Percentiles rank a stretch among this genome's conserved stretches.
Evolutionary conservation across 164 flowering plant genomes (phyloP).

Genomic region (Cinnamomum micranthum): DNA sequence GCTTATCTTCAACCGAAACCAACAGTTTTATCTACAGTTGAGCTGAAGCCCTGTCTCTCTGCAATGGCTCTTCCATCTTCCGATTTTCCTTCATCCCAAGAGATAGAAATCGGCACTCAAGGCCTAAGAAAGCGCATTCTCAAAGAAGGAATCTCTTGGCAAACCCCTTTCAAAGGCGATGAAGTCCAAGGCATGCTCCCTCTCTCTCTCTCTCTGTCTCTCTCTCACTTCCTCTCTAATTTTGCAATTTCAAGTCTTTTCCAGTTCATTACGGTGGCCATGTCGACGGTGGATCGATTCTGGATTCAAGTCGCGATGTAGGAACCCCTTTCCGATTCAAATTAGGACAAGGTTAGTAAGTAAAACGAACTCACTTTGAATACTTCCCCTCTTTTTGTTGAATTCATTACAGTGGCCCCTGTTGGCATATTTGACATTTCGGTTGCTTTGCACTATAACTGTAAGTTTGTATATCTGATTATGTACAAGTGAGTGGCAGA

Average conservation of each 20-base stretch:
- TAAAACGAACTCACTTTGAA: not conserved
- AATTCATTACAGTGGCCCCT: too few relatives aligned
- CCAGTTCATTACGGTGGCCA: constrained; percentile 52
- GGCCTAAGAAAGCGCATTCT: constrained; percentile 42
- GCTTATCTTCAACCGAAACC: constrained; percentile 19
- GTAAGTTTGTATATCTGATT: too few relatives aligned
- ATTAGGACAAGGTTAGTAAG: constrained; percentile 41
- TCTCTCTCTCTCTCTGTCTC: not conserved
- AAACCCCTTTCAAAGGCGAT: constrained; percentile 54
- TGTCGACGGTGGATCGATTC: constrained; percentile 33
- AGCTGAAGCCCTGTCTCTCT: constrained; percentile 7
- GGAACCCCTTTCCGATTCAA: constrained; percentile 50
- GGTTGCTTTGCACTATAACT: too few relatives aligned
- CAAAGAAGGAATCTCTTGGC: constrained; percentile 44
- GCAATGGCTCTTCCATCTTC: constrained; percentile 19
- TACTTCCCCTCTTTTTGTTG: not conserved
- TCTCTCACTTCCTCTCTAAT: not conserved
- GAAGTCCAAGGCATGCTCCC: constrained; percentile 45
- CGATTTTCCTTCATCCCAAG: constrained; percentile 5
- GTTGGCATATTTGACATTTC: too few relatives aligned
- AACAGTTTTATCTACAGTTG: constrained; percentile 40
- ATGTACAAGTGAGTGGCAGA: too few relatives aligned
- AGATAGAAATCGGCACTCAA: constrained; percentile 31
- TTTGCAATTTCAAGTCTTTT: not conserved
- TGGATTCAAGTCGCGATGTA: constrained; percentile 39